Evolutionary conservation across 2,329 filamentous ascomycete genomes (phyloP).

Genomic region (Juglanconis oblonga): DNA sequence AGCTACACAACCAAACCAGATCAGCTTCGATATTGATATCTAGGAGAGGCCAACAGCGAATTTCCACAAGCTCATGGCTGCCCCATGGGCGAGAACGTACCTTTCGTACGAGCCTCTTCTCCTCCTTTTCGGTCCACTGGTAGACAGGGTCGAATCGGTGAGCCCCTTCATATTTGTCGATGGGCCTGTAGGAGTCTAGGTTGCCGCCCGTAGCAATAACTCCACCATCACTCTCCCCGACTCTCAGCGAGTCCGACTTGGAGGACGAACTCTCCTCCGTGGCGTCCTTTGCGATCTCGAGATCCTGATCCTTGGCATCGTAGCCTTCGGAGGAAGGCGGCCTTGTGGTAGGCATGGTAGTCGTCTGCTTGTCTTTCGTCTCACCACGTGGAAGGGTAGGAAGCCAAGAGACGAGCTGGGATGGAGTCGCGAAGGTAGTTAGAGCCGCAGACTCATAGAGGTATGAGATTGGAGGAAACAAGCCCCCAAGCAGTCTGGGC

Average conservation of each 20-base stretch:
- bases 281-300: slow-evolving; percentile 5
- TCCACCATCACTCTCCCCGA: slow-evolving; percentile 15
- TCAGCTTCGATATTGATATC: background rate
- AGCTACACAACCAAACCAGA: slow-evolving; percentile 22
- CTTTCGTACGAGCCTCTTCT: slow-evolving; percentile 51
- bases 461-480: too few relatives aligned
- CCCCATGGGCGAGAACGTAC: slow-evolving; percentile 29
- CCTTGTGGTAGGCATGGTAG: slow-evolving; percentile 5
- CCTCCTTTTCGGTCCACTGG: slow-evolving; percentile 55
- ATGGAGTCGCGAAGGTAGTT: too few relatives aligned
- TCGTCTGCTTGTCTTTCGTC: background rate
- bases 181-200: slow-evolving; percentile 41
- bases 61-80: too few relatives aligned
- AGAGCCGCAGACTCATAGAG: too few relatives aligned
- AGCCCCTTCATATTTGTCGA: slow-evolving; percentile 54
- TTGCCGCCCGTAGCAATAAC: slow-evolving; percentile 11
- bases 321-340: background rate
- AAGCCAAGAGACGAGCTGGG: too few relatives aligned
- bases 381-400: background rate
- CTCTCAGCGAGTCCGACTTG: slow-evolving; percentile 2
- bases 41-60: too few relatives aligned
- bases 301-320: slow-evolving; percentile 10
- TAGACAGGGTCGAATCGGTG: slow-evolving; percentile 58
- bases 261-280: background rate
- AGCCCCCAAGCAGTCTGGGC: too few relatives aligned